phyloP scores from a whole-genome alignment of 768 basidiomycete genomes.

The Sporobolomyces roseus region DNA sequence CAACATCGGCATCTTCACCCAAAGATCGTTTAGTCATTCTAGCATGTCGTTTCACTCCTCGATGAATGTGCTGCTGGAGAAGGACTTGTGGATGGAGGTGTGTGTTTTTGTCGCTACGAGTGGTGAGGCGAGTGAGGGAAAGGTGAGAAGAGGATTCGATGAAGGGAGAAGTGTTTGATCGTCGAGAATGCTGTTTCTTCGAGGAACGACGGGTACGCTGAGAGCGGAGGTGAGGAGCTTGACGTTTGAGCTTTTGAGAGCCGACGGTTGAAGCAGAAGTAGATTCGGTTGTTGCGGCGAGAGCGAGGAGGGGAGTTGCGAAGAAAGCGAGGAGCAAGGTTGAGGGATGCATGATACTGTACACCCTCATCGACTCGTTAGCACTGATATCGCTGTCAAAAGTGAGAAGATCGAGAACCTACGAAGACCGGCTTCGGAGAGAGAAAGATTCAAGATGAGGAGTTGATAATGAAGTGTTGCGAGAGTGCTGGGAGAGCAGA shows the following conservation, averaged over 20 bases:
- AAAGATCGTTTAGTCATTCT: constrained; percentile 61
- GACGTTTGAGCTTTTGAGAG: neutral
- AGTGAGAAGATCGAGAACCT: neutral
- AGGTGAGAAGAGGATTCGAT: constrained; percentile 6
- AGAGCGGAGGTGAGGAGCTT: constrained; percentile 6
- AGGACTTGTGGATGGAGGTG: constrained; percentile 34
- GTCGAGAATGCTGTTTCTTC: no score
- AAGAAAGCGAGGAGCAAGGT: constrained; percentile 14
- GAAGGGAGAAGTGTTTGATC: constrained; percentile 4
- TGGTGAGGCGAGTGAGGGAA: constrained; percentile 9
- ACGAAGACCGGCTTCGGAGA: constrained; percentile 20
- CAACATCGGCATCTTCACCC: constrained; percentile 45
- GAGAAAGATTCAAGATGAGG: neutral
- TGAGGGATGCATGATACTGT: constrained; percentile 21
- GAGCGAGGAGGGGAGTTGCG: constrained; percentile 10
- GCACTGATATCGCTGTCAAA: no score
- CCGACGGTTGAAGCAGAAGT: neutral
- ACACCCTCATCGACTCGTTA: neutral
- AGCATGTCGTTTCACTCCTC: constrained; percentile 61
- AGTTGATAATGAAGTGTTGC: neutral
- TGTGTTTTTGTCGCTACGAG: constrained; percentile 8
- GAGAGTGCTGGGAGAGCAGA: neutral
- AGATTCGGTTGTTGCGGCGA: neutral
- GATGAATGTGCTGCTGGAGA: constrained; percentile 70
- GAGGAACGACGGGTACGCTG: neutral